These are phyloP conservation scores for Starmerella kuoi DNA, from an alignment of 805 yeast species.

Conservation along the genomic window DNA sequence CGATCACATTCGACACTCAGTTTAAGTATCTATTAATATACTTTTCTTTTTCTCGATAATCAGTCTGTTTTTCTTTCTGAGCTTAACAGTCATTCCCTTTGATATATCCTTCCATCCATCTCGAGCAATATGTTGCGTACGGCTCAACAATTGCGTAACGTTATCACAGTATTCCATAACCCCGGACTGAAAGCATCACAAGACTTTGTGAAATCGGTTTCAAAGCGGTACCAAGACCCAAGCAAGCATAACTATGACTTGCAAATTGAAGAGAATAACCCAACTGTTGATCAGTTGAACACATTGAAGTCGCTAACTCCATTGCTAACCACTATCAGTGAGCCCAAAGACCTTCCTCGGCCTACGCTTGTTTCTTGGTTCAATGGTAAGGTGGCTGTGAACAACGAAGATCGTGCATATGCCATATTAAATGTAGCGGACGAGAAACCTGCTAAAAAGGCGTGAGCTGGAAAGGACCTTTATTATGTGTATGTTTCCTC, in stretches of 20 bases:
- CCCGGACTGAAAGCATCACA: constrained; percentile 20
- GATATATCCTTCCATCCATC: too few relatives aligned
- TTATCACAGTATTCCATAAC: constrained; percentile 28
- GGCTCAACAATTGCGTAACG: constrained; percentile 24
- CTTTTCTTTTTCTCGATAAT: too few relatives aligned
- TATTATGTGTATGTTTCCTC: too few relatives aligned
- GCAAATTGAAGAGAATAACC: constrained; percentile 25
- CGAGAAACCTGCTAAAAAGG: neutral
- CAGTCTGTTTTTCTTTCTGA: too few relatives aligned
- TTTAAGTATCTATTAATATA: too few relatives aligned
- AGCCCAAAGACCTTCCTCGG: constrained; percentile 25
- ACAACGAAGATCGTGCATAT: constrained; percentile 34
- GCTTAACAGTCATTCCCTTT: too few relatives aligned
- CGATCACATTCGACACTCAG: too few relatives aligned
- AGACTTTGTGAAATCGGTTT: constrained; percentile 18
- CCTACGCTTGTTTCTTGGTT: constrained; percentile 57
- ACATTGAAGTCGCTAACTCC: constrained; percentile 17
- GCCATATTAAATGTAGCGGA: constrained; percentile 30
- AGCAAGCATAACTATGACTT: constrained; percentile 23
- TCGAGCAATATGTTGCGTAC: constrained; percentile 28
- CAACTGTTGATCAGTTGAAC: constrained; percentile 26
- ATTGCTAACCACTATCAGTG: constrained; percentile 13
- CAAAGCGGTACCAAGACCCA: constrained; percentile 18
- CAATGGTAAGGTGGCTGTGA: constrained; percentile 41
- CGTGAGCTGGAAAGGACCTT: too few relatives aligned